Percentiles rank a stretch among this genome's conserved stretches.
These are phyloP conservation scores for Candida manassasensis DNA, from an alignment of 805 yeast genomes.

Conservation along the genomic window DNA sequence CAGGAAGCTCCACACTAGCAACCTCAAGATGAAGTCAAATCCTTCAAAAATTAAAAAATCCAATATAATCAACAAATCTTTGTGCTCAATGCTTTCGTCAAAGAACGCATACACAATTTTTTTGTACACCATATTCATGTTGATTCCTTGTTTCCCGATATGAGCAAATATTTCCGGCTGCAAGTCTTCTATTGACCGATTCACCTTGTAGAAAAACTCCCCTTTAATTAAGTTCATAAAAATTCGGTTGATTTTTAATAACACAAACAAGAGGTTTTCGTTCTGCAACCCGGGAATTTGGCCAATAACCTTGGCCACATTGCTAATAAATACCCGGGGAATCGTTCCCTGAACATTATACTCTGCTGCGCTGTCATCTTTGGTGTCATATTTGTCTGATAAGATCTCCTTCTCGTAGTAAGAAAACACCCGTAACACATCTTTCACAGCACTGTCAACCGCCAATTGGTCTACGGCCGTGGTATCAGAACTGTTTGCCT, in stretches of 20 bases:
- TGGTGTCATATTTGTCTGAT: slow-evolving; percentile 11
- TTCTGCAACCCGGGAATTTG: slow-evolving; percentile 15
- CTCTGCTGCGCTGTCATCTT: slow-evolving; percentile 3
- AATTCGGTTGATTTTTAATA: slow-evolving; percentile 30
- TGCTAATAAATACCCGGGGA: slow-evolving; percentile 19
- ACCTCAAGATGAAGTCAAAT: slow-evolving; percentile 27
- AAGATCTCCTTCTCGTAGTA: slow-evolving; percentile 25
- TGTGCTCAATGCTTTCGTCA: slow-evolving; percentile 8
- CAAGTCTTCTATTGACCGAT: slow-evolving; percentile 33
- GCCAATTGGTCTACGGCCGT: slow-evolving; percentile 14
- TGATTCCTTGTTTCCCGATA: slow-evolving; percentile 33
- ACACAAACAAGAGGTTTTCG: slow-evolving; percentile 28
- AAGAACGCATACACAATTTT: slow-evolving; percentile 17
- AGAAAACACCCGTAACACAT: slow-evolving; percentile 26
- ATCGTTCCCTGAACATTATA: slow-evolving; percentile 6
- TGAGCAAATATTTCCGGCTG: slow-evolving; percentile 24
- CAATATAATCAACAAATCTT: slow-evolving; percentile 14
- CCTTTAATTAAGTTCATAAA: slow-evolving; percentile 22
- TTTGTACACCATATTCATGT: slow-evolving; percentile 19
- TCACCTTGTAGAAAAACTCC: slow-evolving; percentile 33
- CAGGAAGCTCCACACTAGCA: slow-evolving; percentile 21
- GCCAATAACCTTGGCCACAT: slow-evolving; percentile 16
- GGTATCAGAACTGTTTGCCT: slow-evolving; percentile 17
- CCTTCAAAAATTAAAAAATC: slow-evolving; percentile 40
- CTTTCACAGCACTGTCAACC: slow-evolving; percentile 16